A percentile compares a stretch with the other conserved stretches of the same genome.
Evolutionary conservation across 2,329 filamentous ascomycete genomes (phyloP).

Genomic region (Microcyclospora pomicola): DNA sequence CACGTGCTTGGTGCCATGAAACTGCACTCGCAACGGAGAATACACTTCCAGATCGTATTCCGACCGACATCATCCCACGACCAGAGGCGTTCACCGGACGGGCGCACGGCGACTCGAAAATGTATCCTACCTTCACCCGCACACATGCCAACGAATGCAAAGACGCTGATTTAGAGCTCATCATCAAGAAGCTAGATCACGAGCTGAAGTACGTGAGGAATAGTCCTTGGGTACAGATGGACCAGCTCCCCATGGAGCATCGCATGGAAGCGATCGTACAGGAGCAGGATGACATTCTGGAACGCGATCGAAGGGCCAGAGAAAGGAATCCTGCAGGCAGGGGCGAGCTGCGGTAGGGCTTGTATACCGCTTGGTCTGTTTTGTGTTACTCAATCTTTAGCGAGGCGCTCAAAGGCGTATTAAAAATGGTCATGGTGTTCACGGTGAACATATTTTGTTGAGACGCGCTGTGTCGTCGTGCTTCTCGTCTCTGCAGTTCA

Average conservation of each 20-base stretch:
- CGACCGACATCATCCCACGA: conserved; percentile 62
- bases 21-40: conserved; percentile 76
- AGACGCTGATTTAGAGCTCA: conserved; percentile 61
- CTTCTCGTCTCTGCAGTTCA: no score
- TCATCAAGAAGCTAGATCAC: conserved; percentile 66
- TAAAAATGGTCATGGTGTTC: no score
- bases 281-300: conserved; percentile 52
- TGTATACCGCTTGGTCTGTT: not conserved
- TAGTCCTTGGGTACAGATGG: conserved; percentile 78
- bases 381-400: no score
- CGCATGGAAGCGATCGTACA: conserved; percentile 52
- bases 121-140: conserved; percentile 70
- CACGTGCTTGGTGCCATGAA: conserved; percentile 92
- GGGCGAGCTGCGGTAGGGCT: conserved; percentile 24
- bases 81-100: conserved; percentile 70
- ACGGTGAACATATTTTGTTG: no score
- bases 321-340: conserved; percentile 34
- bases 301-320: conserved; percentile 25
- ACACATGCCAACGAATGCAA: conserved; percentile 53
- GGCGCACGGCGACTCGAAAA: conserved; percentile 52
- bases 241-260: conserved; percentile 53
- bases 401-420: no score
- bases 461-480: no score
- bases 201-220: conserved; percentile 74
- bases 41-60: conserved; percentile 59